Conservation (phyloP, 495 filamentous ascomycete species). For the Tuber microsphaerosporum region DNA sequence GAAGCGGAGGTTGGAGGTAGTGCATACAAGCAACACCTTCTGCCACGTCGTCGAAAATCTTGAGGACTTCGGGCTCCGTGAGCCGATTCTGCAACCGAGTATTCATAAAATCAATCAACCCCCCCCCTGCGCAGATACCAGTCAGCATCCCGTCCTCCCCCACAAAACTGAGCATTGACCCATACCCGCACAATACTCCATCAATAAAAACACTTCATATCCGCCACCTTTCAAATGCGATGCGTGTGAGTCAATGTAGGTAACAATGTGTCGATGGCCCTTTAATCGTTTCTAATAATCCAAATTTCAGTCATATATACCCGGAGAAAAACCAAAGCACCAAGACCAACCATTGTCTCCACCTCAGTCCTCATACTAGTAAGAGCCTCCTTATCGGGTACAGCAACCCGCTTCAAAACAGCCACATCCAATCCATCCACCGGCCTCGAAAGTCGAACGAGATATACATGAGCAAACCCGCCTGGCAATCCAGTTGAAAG, state of each 20-base stretch:
- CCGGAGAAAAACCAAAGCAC: constrained; percentile 14
- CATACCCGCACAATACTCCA: constrained; percentile 74
- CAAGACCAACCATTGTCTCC: constrained; percentile 68
- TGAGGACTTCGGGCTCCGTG: constrained; percentile 93
- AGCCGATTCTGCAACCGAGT: constrained; percentile 90
- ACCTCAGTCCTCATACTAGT: constrained; percentile 97
- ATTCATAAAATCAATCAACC: constrained; percentile 99
- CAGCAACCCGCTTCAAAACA: constrained; percentile 93
- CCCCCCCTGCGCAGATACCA: constrained; percentile 58
- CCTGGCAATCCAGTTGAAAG: constrained; percentile 42
- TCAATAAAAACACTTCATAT: constrained; percentile 95
- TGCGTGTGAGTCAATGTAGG: constrained; percentile 95
- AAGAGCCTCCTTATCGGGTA: constrained; percentile 87
- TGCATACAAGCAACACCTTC: constrained; percentile 99
- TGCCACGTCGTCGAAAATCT: constrained; percentile 91
- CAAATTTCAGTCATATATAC: constrained; percentile 29
- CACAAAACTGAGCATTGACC: not conserved
- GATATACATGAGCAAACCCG: constrained; percentile 96
- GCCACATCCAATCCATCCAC: constrained; percentile 76
- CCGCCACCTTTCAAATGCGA: constrained; percentile 85
- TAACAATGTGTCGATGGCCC: constrained; percentile 92
- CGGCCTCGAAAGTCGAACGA: constrained; percentile 73
- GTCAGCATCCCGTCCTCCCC: constrained; percentile 16
- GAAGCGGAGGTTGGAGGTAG: constrained; percentile 85
- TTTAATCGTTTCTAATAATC: constrained; percentile 69